Evolutionary conservation across 129 eudicot genomes (phyloP), one percentile per base, ranked within the genome.

Genomic region (Lactuca saligna): DNA sequence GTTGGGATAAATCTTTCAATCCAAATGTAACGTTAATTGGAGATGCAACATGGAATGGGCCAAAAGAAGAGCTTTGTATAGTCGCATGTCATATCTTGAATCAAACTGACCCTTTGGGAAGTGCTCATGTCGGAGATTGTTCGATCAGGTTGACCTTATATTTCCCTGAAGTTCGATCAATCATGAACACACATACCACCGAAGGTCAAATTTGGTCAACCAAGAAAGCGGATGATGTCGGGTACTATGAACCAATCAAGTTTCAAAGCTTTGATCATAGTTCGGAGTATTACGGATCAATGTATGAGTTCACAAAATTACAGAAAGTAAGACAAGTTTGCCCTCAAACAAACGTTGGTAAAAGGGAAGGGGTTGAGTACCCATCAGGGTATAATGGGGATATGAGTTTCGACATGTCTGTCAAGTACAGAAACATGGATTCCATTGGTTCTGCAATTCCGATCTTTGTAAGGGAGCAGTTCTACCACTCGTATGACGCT

Each of bases 181-280:
- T 91, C 55, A 77, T 57, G 66, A 69, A 63, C 15, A 78, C 75
- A 8, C 69, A 70, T 61, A 67, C 54, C 25, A 69, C 77, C 5
- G 76, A 69, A 53, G 97, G 97, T 46, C 78, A 74, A 46, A 71
- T 91, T 54, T 87, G 95, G 97, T 73, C 74, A 34, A 76, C 77
- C 46, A 81, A 84, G 70, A 38, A 53, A 37, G 72, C 60, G 44
- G 54, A 70, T 29, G 86, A 78, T 34, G 29, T 33, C 0, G 86
- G 87, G 1, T 84, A 71, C 61, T 85, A 81, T 63, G 67, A 70
- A 58, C 79, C 34, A 49, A 66, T 78, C 15, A 78, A 57, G 37
- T 33, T 87, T 63, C 79, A 42, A 54, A 88, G 77, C 74, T 16
- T 64, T 8, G 79, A 73, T 33, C 17, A 54, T 20, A 57, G 72